Evolutionary conservation across 148 eudicot genomes (phyloP), one percentile per base, ranked within the genome.

Genomic region (Rhododendron kiyosumense): DNA sequence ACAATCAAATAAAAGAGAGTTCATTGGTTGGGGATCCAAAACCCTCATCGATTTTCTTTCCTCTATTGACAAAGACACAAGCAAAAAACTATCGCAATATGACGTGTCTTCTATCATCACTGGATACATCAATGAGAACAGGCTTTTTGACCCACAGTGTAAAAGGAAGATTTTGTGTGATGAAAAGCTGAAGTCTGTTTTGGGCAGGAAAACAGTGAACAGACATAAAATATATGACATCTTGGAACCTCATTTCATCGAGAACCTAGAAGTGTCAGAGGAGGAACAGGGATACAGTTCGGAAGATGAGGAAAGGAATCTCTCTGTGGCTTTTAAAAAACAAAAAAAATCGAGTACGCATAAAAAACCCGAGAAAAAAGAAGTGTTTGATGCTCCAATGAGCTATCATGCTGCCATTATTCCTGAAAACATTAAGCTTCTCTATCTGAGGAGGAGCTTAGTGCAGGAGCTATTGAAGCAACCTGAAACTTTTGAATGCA

Each of bases 21-120:
- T 89, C 76, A 52, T 85, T 80, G 94, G 96, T 34, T 94, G 98
- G 98, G 98, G 91, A 83, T 94, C 98, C 34, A 92, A 46, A 85
- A 78, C 90, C 77, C 90, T 96, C 63, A 90, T 93, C 11, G 89
- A 84, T 28, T 96, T 96, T 86, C 96, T 96, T 45, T 24, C 79
- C 24, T 93, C 90, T 59, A 87, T 93, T 49, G 95, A 93, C 79
- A 90, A 87, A 88, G 87, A 92, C 54, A 89, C 92, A 5, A 78
- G 69, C 49, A 79, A 86, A 85, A 43, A 83, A 65, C 45, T 96
- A 26, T 83, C 96, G 17, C 98, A 91, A 82, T 84, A 86, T 83
- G 95, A 94, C 1, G 92, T 92, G 54, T 71, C 91, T 26, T 83
- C 81, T 20, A 87, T 93, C 6, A 84, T 96, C 8, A 81, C 57